Base-by-base conservation (phyloP, 2,329 filamentous ascomycete species). In the Dothistroma septosporum region DNA sequence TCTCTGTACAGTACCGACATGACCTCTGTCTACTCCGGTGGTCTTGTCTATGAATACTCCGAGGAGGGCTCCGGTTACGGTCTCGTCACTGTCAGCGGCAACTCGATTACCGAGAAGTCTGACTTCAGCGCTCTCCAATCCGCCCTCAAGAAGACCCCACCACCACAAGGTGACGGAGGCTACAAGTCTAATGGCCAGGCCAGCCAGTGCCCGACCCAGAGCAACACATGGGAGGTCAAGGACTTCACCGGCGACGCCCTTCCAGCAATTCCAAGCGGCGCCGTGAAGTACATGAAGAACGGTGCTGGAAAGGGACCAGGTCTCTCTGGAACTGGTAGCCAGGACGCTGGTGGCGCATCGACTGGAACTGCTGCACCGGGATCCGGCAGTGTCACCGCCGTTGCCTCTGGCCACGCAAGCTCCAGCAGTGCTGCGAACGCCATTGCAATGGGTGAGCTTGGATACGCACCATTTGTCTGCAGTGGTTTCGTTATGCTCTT, bases 11-110 rank as follows among this genome's bases (percentile, higher is more conserved):
- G 80, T 77, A 77, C 76, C 21, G 75, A 96, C 62, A 97, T 97
- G 93, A 92, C 88, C 8, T 69, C 76, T 19, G 92, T 97, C 70
- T 97, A 96, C 84, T 97, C 92, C 46, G 94, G 94, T 70, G 93
- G 93, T 76, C 84, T 97, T 41, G 89, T 96, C 76, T 97, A 97
- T 79, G 92, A 97, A 78, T 97, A 96, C 81, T 87, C 89, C 14
- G 79, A 88, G 71, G 91, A 94, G 76, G 81, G 82, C 63, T 90
- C 87, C 78, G 82, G 87, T 54, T 97, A 86, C 76, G 93, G 92
- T 65, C 87, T 95, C 62, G 90, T 92, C 72, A 77, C 84, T 59
- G 79, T 93, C 70, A 72, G 76, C 47, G 83, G 81, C 64, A 69
- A 74, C 65, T 70, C 76, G 73, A 76, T 76, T 31, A 82, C 89